Base-by-base conservation (phyloP, 352 stramenopile species). In the Aphanomyces stellatus region DNA sequence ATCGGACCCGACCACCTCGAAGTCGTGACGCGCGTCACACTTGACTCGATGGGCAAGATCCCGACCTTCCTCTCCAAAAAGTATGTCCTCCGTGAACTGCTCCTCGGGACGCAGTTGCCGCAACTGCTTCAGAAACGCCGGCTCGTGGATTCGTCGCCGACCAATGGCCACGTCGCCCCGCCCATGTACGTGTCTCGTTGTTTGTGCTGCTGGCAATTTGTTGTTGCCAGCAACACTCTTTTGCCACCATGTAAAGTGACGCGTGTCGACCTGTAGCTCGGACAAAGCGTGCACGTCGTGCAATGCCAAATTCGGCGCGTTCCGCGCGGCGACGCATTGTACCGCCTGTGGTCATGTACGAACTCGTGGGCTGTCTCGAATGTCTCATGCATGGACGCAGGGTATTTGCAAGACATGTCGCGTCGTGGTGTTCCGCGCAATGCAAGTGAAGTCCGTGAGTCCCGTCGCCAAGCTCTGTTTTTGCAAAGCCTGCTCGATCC, bases 41-140 rank as follows among this genome's bases (percentile, higher is more conserved):
- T 43, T 8, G 22, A 43, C 1, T 7, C 6, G 17, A 6, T 57
- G 0, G 55, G 55, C 33, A 51, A 31, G n/a, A 27, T 63, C 8
- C 55, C 55, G 0, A 30, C 3, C 31, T 63, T 22, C 30, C 34
- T 63, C 55, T 22, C 17, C 33, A 48, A 63, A 13, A 63, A 63
- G 35, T 19, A n/a, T 4, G 13, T 43, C 13, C 34, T 51, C 5
- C n/a, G 25, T 19, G 25, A 51, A 0, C 51, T 48, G 8, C 37
- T 55, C 49, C 28, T 67, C 13, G 33, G 30, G 11, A 17, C 51
- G 27, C 17, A 53, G 22, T n/a, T 55, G 8, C 34, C 60, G 27
- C 25, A 53, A 19, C 33, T 55, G 19, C 19, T 67, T 2, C 60
- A 67, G 43, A 48, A 67, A 53, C 51, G 46, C 28, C 30, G 60